Base-by-base conservation (phyloP, 2,329 filamentous ascomycete species). In the Diaporthe amygdali region DNA sequence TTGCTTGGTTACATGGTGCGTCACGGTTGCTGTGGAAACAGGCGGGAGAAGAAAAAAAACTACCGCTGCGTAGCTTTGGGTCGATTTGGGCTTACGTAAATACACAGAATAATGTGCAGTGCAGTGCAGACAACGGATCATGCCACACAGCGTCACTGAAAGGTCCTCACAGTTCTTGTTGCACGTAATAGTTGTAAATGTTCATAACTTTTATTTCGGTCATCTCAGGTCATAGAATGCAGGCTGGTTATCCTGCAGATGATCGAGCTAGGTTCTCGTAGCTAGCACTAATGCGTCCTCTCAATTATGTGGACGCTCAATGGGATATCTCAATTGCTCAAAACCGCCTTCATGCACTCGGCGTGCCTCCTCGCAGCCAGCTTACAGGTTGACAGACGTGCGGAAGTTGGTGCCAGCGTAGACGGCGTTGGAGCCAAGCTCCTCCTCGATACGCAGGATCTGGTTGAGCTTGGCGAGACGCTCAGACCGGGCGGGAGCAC, bases 401-500 rank as follows among this genome's bases (percentile, higher is more conserved):
- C 96, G 93, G 94, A 98, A 99, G 82, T 94, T 95, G 81, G 89
- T 86, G 78, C 96, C 96, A 78, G 96, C 95, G 83, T 96, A 99
- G 85, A 98, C 82, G 78, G 96, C 96, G 79, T 96, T 92, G 79
- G 91, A 90, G 79, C 95, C 95, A 76, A 99, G 93, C 90, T 99
- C 96, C 89, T 99, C 96, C 91, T 99, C 96, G 79, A 99, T 99
- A 82, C 96, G 94, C 81, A 99, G 93, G 81, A 99, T 97, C 90
- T 99, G 96, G 93, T 99, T 99, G 83, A 99, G 94, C 91, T 99
- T 99, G 85, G 96, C 96, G 78, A 98, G 91, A 89, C 96, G 95
- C 91, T 99, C 96, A 78, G 96, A 98, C 81, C 96, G 93, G 82
- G 93, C 93, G 78, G 96, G 96, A 75, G 96, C 96, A 90, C 95